Base-by-base conservation (phyloP, 2,329 filamentous ascomycete genomes). In the Ramularia collo-cygni region DNA sequence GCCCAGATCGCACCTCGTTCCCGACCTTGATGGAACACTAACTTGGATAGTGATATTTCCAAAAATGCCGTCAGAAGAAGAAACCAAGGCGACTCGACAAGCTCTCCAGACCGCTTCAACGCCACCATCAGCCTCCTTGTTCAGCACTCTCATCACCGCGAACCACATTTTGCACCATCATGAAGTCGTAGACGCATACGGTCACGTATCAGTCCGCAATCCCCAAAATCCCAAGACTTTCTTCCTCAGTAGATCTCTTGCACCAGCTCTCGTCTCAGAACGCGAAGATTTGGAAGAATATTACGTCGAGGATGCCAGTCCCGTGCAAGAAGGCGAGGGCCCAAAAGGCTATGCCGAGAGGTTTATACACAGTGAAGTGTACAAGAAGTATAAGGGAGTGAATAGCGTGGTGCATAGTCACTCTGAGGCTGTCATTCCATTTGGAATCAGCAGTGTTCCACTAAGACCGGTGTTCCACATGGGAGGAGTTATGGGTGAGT, bases 391-490 rank as follows among this genome's bases (percentile, higher is more conserved):
- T 48, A 61, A 60, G 1, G 57, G 53, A 4, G 62, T 71, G 13
- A 64, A 69, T 29, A 57, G 60, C 32, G 65, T 71, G 2, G 58
- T 71, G 1, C 67, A 70, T 46, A 63, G 61, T 12, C 68, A 70
- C 47, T 51, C 55, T 14, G 56, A 60, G 34, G 61, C 64, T 29
- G 63, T 70, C 2, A 42, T 70, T 15, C 67, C 67, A 1, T 71
- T 67, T 43, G 59, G 59, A 29, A 55, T 69, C 17, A 63, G 59
- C 17, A 52, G 58, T 10, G 61, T 66, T n/a, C 64, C 66, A 1
- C 52, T 75, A 43, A 56, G 56, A 5, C 62, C 71, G 2, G 56
- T 60, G 26, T 58, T 54, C 35, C 66, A 69, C 44, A 68, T 67
- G 65, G 66, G 61, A 6, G 66, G 65, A 12, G 66, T 68, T 16